A percentile compares a stretch with the other conserved stretches of the same genome.
Evolutionary conservation across 495 filamentous ascomycete genomes (phyloP).

Genomic region (Daldinia childiae): DNA sequence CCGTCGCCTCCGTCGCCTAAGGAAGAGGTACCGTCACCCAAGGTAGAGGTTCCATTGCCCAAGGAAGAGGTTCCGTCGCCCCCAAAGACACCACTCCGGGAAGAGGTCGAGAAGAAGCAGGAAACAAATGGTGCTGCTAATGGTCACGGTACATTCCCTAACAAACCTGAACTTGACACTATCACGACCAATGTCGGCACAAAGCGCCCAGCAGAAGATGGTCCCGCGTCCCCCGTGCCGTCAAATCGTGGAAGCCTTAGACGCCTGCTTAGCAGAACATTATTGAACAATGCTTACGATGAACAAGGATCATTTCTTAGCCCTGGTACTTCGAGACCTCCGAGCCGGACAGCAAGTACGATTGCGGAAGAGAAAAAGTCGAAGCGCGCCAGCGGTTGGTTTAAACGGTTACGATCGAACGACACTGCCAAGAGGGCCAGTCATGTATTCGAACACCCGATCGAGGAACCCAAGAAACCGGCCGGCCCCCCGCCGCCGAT

Average conservation of each 20-base stretch:
- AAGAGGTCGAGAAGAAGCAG: slow-evolving; percentile 42
- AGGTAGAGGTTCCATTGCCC: slow-evolving; percentile 54
- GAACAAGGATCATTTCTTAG: slow-evolving; percentile 48
- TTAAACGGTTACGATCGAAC: slow-evolving; percentile 54
- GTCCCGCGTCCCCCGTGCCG: slow-evolving; percentile 54
- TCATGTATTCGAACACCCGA: slow-evolving; percentile 44
- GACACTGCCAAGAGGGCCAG: slow-evolving; percentile 48
- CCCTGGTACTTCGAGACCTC: slow-evolving; percentile 46
- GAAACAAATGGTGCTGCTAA: slow-evolving; percentile 47
- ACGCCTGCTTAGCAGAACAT: slow-evolving; percentile 56
- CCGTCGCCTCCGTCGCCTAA: slow-evolving; percentile 56
- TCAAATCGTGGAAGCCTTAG: slow-evolving; percentile 58
- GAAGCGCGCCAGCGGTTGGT: slow-evolving; percentile 61
- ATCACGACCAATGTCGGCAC: slow-evolving; percentile 46
- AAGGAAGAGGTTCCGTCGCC: slow-evolving; percentile 54
- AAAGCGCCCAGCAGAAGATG: slow-evolving; percentile 55
- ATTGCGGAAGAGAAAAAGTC: slow-evolving; percentile 52
- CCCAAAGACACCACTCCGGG: slow-evolving; percentile 44
- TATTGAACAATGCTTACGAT: slow-evolving; percentile 57
- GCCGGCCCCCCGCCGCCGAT: slow-evolving; percentile 65
- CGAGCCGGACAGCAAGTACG: slow-evolving; percentile 50
- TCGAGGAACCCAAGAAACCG: slow-evolving; percentile 49
- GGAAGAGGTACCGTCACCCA: slow-evolving; percentile 42
- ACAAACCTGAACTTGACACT: slow-evolving; percentile 41
- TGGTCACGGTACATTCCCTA: slow-evolving; percentile 49